A percentile compares a stretch with the other conserved stretches of the same genome.
Evolutionary conservation across 768 basidiomycete species (phyloP).

Genomic region (Amanita subjunquillea): DNA sequence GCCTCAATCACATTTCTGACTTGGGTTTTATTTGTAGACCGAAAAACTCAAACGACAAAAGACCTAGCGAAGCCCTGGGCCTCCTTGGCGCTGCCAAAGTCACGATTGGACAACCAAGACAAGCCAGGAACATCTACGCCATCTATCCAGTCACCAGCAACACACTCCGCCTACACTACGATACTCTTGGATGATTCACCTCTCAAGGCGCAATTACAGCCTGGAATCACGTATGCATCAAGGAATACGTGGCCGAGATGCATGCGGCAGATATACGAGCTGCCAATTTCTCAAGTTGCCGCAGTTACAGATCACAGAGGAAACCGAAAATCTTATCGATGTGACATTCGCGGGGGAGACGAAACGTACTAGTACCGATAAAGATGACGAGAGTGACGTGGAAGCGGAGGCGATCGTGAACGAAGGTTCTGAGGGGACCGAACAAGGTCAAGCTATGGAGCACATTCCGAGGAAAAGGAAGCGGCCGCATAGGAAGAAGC

Average conservation of each 20-base stretch:
- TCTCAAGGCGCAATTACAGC: slow-evolving; percentile 52
- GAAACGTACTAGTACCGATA: neutral
- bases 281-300: neutral
- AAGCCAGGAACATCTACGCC: slow-evolving; percentile 3
- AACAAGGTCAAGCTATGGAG: neutral
- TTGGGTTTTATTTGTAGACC: slow-evolving; percentile 17
- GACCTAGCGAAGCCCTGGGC: slow-evolving; percentile 64
- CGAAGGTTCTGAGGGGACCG: neutral
- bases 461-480: slow-evolving; percentile 12
- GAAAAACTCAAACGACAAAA: slow-evolving; percentile 55
- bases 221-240: slow-evolving; percentile 72
- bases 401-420: neutral
- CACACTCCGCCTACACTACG: slow-evolving; percentile 35
- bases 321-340: neutral
- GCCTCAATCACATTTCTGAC: neutral
- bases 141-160: slow-evolving; percentile 3
- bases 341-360: neutral
- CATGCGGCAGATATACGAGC: slow-evolving; percentile 22
- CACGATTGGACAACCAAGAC: neutral
- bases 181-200: slow-evolving; percentile 48
- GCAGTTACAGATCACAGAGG: neutral
- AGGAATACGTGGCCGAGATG: slow-evolving; percentile 45
- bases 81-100: slow-evolving; percentile 13
- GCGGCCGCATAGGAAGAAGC: slow-evolving; percentile 5
- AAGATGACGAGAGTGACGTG: neutral